phyloP scores from a whole-genome alignment of 2,329 filamentous ascomycete genomes.

The Diaporthe citri region DNA sequence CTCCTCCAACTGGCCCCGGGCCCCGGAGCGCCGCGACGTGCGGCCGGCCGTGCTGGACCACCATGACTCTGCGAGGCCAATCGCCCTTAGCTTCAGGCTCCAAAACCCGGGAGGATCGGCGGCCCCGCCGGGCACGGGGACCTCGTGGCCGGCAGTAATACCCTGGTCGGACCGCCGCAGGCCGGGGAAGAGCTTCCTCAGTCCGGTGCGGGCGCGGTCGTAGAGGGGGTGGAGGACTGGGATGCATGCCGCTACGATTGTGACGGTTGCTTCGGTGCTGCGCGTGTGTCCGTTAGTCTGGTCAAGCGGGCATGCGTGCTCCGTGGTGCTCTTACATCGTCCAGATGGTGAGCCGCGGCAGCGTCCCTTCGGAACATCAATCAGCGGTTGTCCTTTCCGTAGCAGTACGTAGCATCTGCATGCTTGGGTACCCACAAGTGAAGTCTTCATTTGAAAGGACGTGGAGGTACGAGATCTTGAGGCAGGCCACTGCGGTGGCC shows the following conservation, averaged over 20 bases:
- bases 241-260: slow-evolving; percentile 11
- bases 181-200: not conserved
- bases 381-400: not conserved
- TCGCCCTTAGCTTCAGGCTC: slow-evolving; percentile 3
- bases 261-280: slow-evolving; percentile 16
- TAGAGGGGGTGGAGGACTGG: slow-evolving; percentile 15
- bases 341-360: not conserved
- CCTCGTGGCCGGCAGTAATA: not conserved
- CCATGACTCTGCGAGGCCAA: not conserved
- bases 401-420: accelerated
- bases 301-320: accelerated
- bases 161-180: not conserved
- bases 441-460: not conserved
- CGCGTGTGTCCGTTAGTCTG: accelerated
- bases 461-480: slow-evolving; percentile 5
- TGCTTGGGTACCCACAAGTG: not conserved
- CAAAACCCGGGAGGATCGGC: not conserved
- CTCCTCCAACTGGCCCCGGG: not conserved
- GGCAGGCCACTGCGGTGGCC: not conserved
- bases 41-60: slow-evolving; percentile 6
- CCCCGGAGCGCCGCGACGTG: not conserved
- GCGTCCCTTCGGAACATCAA: not conserved
- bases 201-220: not conserved
- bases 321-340: not conserved
- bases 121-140: not conserved